phyloP scores from a whole-genome alignment of 169 alveolate species.

The Plasmodium malariae region DNA sequence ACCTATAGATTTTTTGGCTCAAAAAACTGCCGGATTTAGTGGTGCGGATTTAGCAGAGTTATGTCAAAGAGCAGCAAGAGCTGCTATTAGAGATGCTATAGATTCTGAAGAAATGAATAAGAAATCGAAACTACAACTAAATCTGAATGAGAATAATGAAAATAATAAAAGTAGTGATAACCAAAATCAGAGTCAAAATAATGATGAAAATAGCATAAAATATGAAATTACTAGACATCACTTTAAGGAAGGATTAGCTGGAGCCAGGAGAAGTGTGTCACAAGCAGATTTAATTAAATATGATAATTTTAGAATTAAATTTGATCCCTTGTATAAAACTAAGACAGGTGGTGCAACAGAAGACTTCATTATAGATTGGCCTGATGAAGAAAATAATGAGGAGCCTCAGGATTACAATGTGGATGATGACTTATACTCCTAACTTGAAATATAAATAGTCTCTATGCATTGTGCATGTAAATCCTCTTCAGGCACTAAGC shows the following conservation, averaged over 20 bases:
- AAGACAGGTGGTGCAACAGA: conserved; percentile 91
- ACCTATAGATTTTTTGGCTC: conserved; percentile 97
- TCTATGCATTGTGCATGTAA: background rate
- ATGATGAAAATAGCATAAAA: conserved; percentile 91
- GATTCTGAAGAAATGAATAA: conserved; percentile 87
- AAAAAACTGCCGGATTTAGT: conserved; percentile 99
- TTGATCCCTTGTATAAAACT: conserved; percentile 98
- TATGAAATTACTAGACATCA: conserved; percentile 97
- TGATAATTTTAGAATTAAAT: conserved; percentile 98
- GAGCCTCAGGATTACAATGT: conserved; percentile 70
- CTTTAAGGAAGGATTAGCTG: conserved; percentile 98
- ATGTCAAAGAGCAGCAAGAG: conserved; percentile 99
- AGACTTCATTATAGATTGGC: conserved; percentile 94
- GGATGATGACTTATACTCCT: conserved; percentile 73
- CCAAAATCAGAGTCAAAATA: conserved; percentile 10
- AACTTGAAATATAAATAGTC: background rate
- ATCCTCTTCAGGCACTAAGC: no score
- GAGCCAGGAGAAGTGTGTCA: conserved; percentile 98
- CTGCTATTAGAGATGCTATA: conserved; percentile 99
- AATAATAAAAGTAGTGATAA: conserved; percentile 75
- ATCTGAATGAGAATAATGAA: conserved; percentile 71
- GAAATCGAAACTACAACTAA: conserved; percentile 78
- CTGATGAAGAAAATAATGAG: conserved; percentile 87
- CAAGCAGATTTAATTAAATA: conserved; percentile 92
- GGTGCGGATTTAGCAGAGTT: conserved; percentile 99